Conservation (phyloP, 2,329 filamentous ascomycete species). For the Sporothrix mexicana region DNA sequence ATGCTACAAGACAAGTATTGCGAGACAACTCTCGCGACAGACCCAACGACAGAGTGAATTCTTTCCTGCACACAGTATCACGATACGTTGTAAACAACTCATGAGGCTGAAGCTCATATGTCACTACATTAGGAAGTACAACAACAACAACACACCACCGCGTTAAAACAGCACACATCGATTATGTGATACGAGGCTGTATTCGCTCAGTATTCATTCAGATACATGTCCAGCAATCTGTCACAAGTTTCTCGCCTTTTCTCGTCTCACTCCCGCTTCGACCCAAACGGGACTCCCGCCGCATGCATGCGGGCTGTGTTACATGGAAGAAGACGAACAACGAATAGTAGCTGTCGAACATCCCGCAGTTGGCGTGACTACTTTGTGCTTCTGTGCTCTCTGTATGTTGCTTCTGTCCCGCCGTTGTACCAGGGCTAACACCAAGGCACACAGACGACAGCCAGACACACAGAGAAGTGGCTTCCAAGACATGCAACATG, state of each 20-base stretch:
- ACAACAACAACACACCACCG: background rate
- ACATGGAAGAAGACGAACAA: background rate
- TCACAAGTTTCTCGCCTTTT: background rate
- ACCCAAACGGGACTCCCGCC: background rate
- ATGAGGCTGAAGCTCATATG: background rate
- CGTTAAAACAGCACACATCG: background rate
- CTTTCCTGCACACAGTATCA: background rate
- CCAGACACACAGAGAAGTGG: too few relatives aligned
- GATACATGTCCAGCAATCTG: background rate
- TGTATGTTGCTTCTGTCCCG: too few relatives aligned
- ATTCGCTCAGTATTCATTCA: background rate
- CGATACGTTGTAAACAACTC: background rate
- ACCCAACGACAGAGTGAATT: too few relatives aligned
- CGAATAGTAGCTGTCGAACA: background rate
- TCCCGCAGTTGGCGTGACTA: background rate
- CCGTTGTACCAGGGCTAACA: background rate
- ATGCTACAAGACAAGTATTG: background rate
- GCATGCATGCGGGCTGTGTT: slow-evolving; percentile 10
- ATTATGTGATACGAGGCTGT: slow-evolving; percentile 17
- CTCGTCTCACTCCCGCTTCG: background rate
- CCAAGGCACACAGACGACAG: background rate
- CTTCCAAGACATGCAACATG: too few relatives aligned
- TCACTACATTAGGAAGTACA: background rate
- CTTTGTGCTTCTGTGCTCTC: background rate
- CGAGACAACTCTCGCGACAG: background rate